These are phyloP conservation scores for Neofusicoccum parvum DNA, from an alignment of 2,329 filamentous ascomycete species.

Conservation along the genomic window DNA sequence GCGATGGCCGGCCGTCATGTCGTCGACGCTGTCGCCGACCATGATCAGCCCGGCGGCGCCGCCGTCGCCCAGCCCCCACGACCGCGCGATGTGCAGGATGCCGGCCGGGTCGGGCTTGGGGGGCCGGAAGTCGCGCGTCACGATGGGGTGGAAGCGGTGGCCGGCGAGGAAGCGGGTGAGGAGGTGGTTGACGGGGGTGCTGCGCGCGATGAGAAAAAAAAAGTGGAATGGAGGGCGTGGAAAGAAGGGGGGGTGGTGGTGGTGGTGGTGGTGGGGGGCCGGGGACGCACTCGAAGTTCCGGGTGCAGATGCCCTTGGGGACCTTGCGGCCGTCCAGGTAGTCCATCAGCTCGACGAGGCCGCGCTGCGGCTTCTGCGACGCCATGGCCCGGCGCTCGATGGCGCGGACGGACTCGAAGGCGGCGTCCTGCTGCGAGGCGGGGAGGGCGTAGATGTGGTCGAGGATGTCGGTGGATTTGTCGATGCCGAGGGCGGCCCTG, in stretches of 20 bases:
- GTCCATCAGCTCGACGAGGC: conserved; percentile 75
- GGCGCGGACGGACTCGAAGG: conserved; percentile 71
- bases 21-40: conserved; percentile 73
- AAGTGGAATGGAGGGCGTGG: neutral
- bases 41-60: conserved; percentile 51
- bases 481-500: conserved; percentile 68
- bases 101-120: conserved; percentile 89
- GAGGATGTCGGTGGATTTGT: conserved; percentile 77
- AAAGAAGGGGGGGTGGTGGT: neutral
- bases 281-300: conserved; percentile 72
- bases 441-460: conserved; percentile 81
- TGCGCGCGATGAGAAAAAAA: conserved; percentile 24
- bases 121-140: conserved; percentile 80
- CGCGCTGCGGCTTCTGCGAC: conserved; percentile 77
- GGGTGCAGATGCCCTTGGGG: conserved; percentile 84
- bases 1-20: conserved; percentile 82
- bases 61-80: conserved; percentile 59
- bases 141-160: conserved; percentile 72
- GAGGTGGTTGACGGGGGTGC: conserved; percentile 71
- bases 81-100: conserved; percentile 78
- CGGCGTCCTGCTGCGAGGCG: conserved; percentile 59
- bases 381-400: conserved; percentile 84
- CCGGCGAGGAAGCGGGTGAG: conserved; percentile 72
- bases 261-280: neutral
- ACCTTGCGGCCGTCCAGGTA: conserved; percentile 72